Conservation (phyloP, 1,139 yeast genomes). For the Suhomyces coccinellae region DNA sequence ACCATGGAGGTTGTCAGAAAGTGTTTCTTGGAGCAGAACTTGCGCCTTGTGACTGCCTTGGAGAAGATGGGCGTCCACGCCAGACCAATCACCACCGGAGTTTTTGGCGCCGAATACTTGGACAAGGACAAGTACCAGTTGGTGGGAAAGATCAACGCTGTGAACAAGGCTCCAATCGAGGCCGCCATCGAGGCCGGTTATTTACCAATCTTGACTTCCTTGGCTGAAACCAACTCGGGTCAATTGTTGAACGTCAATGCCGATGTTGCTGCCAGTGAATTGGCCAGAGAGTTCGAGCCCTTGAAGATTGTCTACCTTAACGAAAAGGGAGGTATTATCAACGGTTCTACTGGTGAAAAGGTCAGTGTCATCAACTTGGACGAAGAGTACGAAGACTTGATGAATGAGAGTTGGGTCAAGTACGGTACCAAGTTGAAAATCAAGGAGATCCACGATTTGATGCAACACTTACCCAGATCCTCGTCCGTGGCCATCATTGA, state of each 20-base stretch:
- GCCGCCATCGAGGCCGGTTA: slow-evolving; percentile 97
- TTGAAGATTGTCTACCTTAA: slow-evolving; percentile 92
- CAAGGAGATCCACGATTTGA: slow-evolving; percentile 90
- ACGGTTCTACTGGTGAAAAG: slow-evolving; percentile 89
- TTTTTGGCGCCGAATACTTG: slow-evolving; percentile 88
- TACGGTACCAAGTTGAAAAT: slow-evolving; percentile 97
- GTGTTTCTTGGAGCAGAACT: slow-evolving; percentile 92
- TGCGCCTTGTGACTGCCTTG: slow-evolving; percentile 90
- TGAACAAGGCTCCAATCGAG: slow-evolving; percentile 88
- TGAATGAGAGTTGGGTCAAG: slow-evolving; percentile 97
- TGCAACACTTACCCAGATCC: slow-evolving; percentile 92
- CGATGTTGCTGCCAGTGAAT: slow-evolving; percentile 98
- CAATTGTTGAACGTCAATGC: slow-evolving; percentile 97
- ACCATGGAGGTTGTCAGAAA: slow-evolving; percentile 96
- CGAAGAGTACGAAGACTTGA: slow-evolving; percentile 87
- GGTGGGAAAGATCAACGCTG: slow-evolving; percentile 86
- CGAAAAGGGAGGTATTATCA: slow-evolving; percentile 96
- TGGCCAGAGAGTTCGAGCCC: slow-evolving; percentile 96
- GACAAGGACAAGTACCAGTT: slow-evolving; percentile 88
- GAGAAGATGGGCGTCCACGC: slow-evolving; percentile 98
- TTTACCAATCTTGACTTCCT: slow-evolving; percentile 89
- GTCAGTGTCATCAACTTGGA: slow-evolving; percentile 88
- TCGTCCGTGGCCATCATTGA: slow-evolving; percentile 97
- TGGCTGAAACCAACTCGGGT: slow-evolving; percentile 95
- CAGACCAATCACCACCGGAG: slow-evolving; percentile 98